Evolutionary conservation across 306 rosid species (phyloP), one percentile per base, ranked within the genome.

Genomic region (Gleditsia sinensis): DNA sequence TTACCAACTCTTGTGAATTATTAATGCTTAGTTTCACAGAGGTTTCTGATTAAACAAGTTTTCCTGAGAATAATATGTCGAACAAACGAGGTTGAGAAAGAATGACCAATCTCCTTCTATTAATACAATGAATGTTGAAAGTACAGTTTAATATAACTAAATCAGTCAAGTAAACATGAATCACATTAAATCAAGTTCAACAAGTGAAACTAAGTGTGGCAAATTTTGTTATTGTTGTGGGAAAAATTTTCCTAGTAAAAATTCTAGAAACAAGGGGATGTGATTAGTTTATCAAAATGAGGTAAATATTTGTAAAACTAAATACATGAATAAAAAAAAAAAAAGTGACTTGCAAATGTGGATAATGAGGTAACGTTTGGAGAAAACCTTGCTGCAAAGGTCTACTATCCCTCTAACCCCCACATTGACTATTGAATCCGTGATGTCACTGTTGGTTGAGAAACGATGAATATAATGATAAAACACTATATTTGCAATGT

Each of bases 361-460:
- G 81, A 68, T 72, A 36, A 78, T 75, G 86, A 72, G 84, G 84
- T 78, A 57, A 78, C 34, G 82, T 40, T 59, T 0, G 66, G 42
- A 83, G 79, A 76, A 75, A 74, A 77, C 46, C 55, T 12, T 64
- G 58, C 50, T 72, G 82, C 79, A 68, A 28, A 81, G 55, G 48
- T 72, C 54, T 36, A 78, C 79, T 75, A 64, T 80, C 77, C 74
- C 40, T 72, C 58, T 83, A 83, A 83, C 86, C 78, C 80, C 87
- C 82, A 71, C 51, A 25, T 86, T 80, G 87, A 83, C 84, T 75
- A 80, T 73, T 80, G 48, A 40, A 65, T 21, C 28, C 14, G 66
- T 83, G 75, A 83, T 80, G 82, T 80, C 82, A 80, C 70, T 72
- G 32, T n/a, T 51, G 37, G 33, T 5, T 57, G 39, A 28, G 21